phyloP scores from a whole-genome alignment of 805 yeast species.

The Spencermartinsiella europaea region DNA sequence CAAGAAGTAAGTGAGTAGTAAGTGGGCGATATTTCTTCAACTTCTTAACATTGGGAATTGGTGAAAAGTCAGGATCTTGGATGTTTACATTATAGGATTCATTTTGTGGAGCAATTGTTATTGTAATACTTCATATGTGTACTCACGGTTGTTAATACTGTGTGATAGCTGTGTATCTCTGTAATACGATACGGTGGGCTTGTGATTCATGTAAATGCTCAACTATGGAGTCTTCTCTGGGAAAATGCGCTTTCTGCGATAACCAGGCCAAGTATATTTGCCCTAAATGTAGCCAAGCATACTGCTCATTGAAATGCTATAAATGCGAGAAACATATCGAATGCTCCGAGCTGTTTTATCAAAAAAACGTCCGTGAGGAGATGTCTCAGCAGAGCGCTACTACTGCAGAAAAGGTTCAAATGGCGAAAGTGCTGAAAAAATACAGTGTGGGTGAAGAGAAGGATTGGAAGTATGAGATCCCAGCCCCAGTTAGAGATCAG shows the following conservation, averaged over 20 bases:
- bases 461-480: conserved; percentile 18
- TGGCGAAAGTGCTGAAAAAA: conserved; percentile 13
- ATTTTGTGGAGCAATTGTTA: too few species aligned
- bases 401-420: conserved; percentile 10
- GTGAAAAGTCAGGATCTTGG: too few species aligned
- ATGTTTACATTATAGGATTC: too few species aligned
- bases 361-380: conserved; percentile 11
- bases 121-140: too few species aligned
- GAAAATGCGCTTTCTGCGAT: neutral
- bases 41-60: too few species aligned
- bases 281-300: conserved; percentile 17
- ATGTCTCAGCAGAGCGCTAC: neutral
- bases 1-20: too few species aligned
- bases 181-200: too few species aligned
- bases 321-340: conserved; percentile 13
- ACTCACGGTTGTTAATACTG: too few species aligned
- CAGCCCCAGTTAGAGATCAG: conserved; percentile 5
- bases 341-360: conserved; percentile 19
- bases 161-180: too few species aligned
- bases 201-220: too few species aligned
- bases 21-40: too few species aligned
- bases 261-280: conserved; percentile 17
- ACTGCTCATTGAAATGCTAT: conserved; percentile 20
- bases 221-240: neutral
- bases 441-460: conserved; percentile 1